These are phyloP conservation scores for Mallotus nudiflorus DNA, from an alignment of 345 rosid species.

Conservation along the genomic window DNA sequence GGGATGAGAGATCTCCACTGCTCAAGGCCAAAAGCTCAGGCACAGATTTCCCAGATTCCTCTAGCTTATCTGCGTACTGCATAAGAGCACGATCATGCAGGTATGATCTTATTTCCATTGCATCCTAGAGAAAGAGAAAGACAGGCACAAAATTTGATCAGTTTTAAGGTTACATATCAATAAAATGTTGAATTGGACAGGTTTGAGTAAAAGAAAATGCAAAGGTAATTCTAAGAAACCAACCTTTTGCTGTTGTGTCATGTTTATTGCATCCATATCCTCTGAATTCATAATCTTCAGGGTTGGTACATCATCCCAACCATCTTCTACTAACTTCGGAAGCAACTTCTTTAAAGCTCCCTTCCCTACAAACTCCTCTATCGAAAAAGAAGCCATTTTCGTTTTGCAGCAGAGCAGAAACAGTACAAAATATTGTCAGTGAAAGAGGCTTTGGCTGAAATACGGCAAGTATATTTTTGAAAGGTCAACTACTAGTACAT, in stretches of 20 bases:
- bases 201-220: not conserved
- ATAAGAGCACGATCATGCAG: conserved; percentile 62
- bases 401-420: conserved; percentile 6
- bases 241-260: conserved; percentile 63
- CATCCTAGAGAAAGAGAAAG: conserved; percentile 40
- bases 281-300: conserved; percentile 62
- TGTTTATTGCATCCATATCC: conserved; percentile 50
- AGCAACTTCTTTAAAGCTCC: conserved; percentile 50
- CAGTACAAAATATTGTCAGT: conserved; percentile 1
- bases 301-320: conserved; percentile 78
- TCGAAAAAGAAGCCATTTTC: conserved; percentile 57
- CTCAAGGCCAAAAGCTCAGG: conserved; percentile 50
- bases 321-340: conserved; percentile 60
- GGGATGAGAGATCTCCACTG: conserved; percentile 41
- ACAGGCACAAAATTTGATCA: not conserved
- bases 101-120: conserved; percentile 59
- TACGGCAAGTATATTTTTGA: not conserved
- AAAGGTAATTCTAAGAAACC: conserved; percentile 1
- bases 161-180: not conserved
- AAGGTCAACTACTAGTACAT: conserved; percentile 13
- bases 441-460: not conserved
- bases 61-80: conserved; percentile 56
- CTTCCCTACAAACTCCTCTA: conserved; percentile 61
- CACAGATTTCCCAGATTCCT: conserved; percentile 51
- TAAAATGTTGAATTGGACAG: not conserved